Evolutionary conservation across 2,329 filamentous ascomycete species (phyloP).

Genomic region (Fusarium tupiense): DNA sequence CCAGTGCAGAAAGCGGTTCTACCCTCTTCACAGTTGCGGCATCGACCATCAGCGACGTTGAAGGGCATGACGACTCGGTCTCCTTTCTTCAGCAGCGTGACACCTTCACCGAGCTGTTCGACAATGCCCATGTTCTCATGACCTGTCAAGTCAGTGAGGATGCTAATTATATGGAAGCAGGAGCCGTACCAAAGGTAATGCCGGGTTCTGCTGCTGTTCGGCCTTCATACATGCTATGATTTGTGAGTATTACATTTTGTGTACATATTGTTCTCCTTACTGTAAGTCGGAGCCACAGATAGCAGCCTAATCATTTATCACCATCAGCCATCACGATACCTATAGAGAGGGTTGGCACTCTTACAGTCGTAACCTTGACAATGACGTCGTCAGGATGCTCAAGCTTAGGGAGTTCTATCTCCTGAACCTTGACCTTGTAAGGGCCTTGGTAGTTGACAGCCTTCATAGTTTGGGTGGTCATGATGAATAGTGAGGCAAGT

Average conservation of each 20-base stretch:
- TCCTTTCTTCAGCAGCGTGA: conserved; percentile 69
- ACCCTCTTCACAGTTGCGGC: conserved; percentile 71
- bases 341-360: conserved; percentile 25
- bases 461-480: conserved; percentile 59
- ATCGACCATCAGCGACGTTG: conserved; percentile 71
- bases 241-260: background rate
- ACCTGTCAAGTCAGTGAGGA: conserved; percentile 28
- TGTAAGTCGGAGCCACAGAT: conserved; percentile 65
- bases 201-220: conserved; percentile 70
- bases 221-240: conserved; percentile 69
- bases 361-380: conserved; percentile 71
- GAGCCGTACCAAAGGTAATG: conserved; percentile 63
- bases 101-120: conserved; percentile 64
- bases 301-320: conserved; percentile 47
- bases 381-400: conserved; percentile 72
- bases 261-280: conserved; percentile 38
- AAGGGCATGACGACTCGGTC: conserved; percentile 73
- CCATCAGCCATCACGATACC: conserved; percentile 1
- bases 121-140: conserved; percentile 72
- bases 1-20: conserved; percentile 73
- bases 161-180: too few relatives aligned
- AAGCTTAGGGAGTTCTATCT: conserved; percentile 66
- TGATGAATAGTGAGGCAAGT: conserved; percentile 13
- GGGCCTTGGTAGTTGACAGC: conserved; percentile 71
- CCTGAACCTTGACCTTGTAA: conserved; percentile 69